Percentiles rank a stretch among this genome's conserved stretches.
Conservation (phyloP, 352 stramenopile genomes). For the Globisporangium parvum region DNA sequence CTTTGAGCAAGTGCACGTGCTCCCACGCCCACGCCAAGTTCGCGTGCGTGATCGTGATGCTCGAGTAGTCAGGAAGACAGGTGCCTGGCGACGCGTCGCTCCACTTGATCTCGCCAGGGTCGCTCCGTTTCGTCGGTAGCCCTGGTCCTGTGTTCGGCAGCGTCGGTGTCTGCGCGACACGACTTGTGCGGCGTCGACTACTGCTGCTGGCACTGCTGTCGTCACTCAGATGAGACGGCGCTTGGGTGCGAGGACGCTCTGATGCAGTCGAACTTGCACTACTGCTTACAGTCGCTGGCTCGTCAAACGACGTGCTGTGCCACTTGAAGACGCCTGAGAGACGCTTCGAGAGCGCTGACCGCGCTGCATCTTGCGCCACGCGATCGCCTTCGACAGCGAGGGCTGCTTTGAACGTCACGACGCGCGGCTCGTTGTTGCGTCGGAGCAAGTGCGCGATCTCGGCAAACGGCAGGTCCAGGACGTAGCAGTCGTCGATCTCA, state of each 20-base stretch:
- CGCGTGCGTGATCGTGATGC: slow-evolving; percentile 30
- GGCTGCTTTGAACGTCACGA: slow-evolving; percentile 56
- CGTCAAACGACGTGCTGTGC: slow-evolving; percentile 25
- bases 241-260: too few species aligned
- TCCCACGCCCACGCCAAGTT: slow-evolving; percentile 72
- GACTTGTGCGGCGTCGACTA: neutral
- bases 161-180: neutral
- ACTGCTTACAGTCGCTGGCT: slow-evolving; percentile 4
- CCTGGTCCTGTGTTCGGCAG: neutral
- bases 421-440: slow-evolving; percentile 32
- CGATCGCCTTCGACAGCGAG: slow-evolving; percentile 30
- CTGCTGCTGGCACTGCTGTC: slow-evolving; percentile 12
- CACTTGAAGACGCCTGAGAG: slow-evolving; percentile 48
- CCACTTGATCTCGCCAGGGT: slow-evolving; percentile 14
- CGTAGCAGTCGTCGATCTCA: slow-evolving; percentile 56
- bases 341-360: slow-evolving; percentile 31
- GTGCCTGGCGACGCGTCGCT: slow-evolving; percentile 4
- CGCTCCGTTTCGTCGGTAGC: neutral
- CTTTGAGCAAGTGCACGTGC: slow-evolving; percentile 60
- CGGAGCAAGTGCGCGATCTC: slow-evolving; percentile 58
- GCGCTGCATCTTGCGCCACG: slow-evolving; percentile 6
- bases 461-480: slow-evolving; percentile 44
- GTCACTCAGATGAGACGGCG: neutral
- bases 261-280: neutral
- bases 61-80: slow-evolving; percentile 51